Conservation (phyloP, 345 rosid genomes). For the Populus alba region DNA sequence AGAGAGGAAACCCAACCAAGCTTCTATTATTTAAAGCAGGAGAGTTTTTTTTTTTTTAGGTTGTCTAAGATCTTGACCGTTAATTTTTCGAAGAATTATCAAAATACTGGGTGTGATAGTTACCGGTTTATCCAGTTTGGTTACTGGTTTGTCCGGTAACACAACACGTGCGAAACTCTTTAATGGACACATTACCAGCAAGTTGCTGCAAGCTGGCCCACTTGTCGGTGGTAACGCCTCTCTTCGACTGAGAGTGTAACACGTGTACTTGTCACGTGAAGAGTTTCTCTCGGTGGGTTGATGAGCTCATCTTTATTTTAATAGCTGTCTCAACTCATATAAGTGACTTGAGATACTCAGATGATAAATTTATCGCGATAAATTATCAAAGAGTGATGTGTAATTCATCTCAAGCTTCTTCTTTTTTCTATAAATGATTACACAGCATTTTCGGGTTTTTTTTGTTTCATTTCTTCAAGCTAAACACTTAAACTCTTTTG, state of each 20-base stretch:
- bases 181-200: constrained; percentile 8
- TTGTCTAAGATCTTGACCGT: constrained; percentile 33
- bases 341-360: background rate
- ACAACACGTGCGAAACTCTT: constrained; percentile 49
- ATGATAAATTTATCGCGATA: background rate
- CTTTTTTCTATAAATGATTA: background rate
- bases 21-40: constrained; percentile 13
- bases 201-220: constrained; percentile 13
- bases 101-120: background rate
- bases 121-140: constrained; percentile 36
- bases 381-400: background rate
- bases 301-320: background rate
- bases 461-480: too few relatives aligned
- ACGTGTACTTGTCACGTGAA: constrained; percentile 6
- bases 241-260: background rate
- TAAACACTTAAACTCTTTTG: too few relatives aligned
- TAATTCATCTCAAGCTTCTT: background rate
- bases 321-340: background rate
- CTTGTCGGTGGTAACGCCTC: constrained; percentile 13
- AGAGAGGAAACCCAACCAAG: background rate
- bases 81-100: constrained; percentile 6
- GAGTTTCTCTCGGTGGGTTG: background rate
- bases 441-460: too few relatives aligned
- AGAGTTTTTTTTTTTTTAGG: background rate
- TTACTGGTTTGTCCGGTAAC: constrained; percentile 38